Base-by-base conservation (phyloP, 2,329 filamentous ascomycete genomes). In the Fonsecaea monophora region DNA sequence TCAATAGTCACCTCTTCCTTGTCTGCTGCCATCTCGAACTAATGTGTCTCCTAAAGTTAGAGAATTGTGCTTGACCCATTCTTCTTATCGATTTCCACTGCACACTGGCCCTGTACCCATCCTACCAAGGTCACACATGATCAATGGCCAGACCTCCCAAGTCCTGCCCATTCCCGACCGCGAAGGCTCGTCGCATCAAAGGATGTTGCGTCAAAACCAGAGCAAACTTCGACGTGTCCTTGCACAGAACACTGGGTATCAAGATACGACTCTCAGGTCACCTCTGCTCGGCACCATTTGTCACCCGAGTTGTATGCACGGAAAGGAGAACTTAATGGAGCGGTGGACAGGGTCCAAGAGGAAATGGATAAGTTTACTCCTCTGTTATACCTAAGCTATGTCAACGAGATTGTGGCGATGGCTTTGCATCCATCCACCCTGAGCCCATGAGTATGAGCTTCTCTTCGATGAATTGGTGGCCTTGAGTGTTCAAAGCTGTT, bases 131-230 rank as follows among this genome's bases (percentile, higher is more conserved):
- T 55, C 25, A n/a, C 53, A 55, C 25, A 25, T 55, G 30, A 35
- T 55, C 30, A 9, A 35, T n/a, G 30, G n/a, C 32, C 37, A 8
- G 6, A 13, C 21, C 12, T 18, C 32, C 12, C 40, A 50, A 34
- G 25, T 50, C 7, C 57, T 34, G 57, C 42, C 34, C 40, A 12
- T 34, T 60, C 32, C 42, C 57, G 57, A 21, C 57, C 15, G 42
- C 15, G 15, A 25, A 60, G 57, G 57, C 57, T 60, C 45, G 38
- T 48, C 37, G 57, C 57, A 50, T 60, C 57, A 40, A 50, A 10
- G 42, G 8, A 42, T 34, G 40, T 50, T 25, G 10, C 18, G 21
- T 8, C 55, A 57, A 38, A 38, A 21, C 42, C 42, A 21, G 55
- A 15, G 21, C 8, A 25, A 9, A 21, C 45, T 25, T 12, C 10